Conservation (phyloP, 2,329 filamentous ascomycete genomes). For the Cyphellophora europaea region DNA sequence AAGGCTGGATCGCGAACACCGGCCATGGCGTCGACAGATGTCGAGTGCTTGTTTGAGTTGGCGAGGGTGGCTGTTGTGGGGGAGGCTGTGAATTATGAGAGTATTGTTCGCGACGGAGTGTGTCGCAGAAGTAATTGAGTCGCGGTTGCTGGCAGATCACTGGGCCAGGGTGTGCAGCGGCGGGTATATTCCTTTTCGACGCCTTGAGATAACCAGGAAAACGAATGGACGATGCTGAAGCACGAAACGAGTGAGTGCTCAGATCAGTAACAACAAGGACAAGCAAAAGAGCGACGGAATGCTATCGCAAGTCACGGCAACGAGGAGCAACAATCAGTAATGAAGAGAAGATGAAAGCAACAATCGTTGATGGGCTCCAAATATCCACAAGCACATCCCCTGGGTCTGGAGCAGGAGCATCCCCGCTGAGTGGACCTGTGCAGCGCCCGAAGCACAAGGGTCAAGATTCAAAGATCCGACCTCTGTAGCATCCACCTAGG, state of each 20-base stretch:
- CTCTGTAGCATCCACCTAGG: not conserved
- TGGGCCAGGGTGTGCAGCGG: not conserved
- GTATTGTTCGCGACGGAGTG: not conserved
- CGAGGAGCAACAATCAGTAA: constrained; percentile 4
- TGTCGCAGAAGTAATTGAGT: constrained; percentile 4
- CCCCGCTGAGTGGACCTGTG: not conserved
- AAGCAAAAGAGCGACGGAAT: not conserved
- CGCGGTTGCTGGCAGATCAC: constrained; percentile 1
- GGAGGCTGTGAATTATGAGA: constrained; percentile 1
- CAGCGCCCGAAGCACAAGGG: not conserved
- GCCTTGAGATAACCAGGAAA: constrained; percentile 7
- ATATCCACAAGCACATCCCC: not conserved
- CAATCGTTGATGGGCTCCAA: not conserved
- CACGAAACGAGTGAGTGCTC: constrained; percentile 19
- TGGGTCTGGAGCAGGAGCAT: not conserved
- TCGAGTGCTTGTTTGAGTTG: constrained; percentile 1
- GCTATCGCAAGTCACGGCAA: constrained; percentile 2
- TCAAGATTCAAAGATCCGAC: not conserved
- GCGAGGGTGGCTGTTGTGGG: constrained; percentile 1
- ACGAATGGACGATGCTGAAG: constrained; percentile 19
- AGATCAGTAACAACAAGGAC: constrained; percentile 11
- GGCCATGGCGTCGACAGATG: constrained; percentile 29
- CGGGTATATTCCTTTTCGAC: not conserved
- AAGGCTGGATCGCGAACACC: constrained; percentile 48
- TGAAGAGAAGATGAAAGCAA: constrained; percentile 3